Conservation (phyloP, 305 asterid genomes). For the Fraxinus platypoda region DNA sequence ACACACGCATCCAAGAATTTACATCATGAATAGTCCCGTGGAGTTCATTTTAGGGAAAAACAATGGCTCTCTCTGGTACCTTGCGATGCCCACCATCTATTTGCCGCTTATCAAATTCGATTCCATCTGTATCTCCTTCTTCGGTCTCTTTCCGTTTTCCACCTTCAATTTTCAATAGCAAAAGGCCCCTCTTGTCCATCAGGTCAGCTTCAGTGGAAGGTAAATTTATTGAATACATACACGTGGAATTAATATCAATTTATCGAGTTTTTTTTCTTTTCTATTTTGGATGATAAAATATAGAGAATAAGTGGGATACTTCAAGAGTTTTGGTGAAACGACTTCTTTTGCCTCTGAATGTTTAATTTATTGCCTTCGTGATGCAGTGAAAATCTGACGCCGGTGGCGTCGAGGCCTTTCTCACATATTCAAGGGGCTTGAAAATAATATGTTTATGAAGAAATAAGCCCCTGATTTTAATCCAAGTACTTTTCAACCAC, state of each 20-base stretch:
- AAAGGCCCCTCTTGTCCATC: slow-evolving; percentile 38
- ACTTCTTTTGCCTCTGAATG: neutral
- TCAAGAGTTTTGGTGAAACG: neutral
- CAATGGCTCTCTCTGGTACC: slow-evolving; percentile 47
- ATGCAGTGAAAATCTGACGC: neutral
- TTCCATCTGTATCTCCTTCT: slow-evolving; percentile 22
- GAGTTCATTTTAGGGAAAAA: neutral
- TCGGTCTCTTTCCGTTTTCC: slow-evolving; percentile 47
- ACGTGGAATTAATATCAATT: neutral
- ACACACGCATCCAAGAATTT: neutral
- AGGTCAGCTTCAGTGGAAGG: slow-evolving; percentile 60
- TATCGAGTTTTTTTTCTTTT: neutral
- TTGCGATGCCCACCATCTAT: slow-evolving; percentile 23
- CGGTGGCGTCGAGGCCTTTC: neutral
- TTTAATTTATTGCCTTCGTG: neutral
- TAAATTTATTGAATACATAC: slow-evolving; percentile 8
- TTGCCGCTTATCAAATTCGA: slow-evolving; percentile 19
- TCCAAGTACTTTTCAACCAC: too few species aligned
- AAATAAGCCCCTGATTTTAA: too few species aligned
- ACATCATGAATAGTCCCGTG: neutral
- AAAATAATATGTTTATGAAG: neutral
- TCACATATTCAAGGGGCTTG: neutral
- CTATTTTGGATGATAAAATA: neutral
- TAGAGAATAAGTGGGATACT: neutral
- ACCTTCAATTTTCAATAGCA: slow-evolving; percentile 41